Evolutionary conservation across 331 rosid genomes (phyloP), one percentile per base, ranked within the genome.

Genomic region (Erythrophleum ivorense): DNA sequence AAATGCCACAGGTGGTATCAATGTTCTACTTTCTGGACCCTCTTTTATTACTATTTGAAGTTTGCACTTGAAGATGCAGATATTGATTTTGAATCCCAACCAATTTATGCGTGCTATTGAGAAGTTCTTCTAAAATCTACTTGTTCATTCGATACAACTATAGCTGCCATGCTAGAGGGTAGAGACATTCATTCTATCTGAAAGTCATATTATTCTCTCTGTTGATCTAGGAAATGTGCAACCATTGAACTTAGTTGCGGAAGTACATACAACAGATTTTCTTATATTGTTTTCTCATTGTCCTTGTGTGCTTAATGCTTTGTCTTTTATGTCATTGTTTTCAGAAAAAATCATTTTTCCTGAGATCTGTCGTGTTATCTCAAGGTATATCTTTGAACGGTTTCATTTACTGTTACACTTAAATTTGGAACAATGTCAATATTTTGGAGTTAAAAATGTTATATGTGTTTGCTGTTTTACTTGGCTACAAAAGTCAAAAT

Each of bases 141-240:
- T 24, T 24, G 29, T 24, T 24, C 29, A 24, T 24, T 24, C 29
- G 29, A 24, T 24, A 24, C 29, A 24, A 24, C 29, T 24, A 24
- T 24, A 24, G 29, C 29, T 24, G 29, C 29, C 29, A 24, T 24
- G 29, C 29, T 24, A 24, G 29, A 24, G 29, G 29, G 29, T 24
- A 24, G 29, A 24, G 29, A 24, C 29, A 24, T 24, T 24, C 29
- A 24, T 24, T 24, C 0, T 24, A 24, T 24, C 29, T 24, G 29
- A 19, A 33, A 69, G 38, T 62, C 5, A 65, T 31, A 31, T 13
- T 21, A 40, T 41, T 63, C 46, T 66, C 36, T 52, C 31, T 78
- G 21, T 49, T 49, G 12, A 46, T 59, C 52, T 64, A 33, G 53
- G 58, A 60, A 76, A 64, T 65, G 29, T 77, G 74, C 53, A 34